Conservation (phyloP, 805 yeast genomes). For the Starmera dryadoides region DNA sequence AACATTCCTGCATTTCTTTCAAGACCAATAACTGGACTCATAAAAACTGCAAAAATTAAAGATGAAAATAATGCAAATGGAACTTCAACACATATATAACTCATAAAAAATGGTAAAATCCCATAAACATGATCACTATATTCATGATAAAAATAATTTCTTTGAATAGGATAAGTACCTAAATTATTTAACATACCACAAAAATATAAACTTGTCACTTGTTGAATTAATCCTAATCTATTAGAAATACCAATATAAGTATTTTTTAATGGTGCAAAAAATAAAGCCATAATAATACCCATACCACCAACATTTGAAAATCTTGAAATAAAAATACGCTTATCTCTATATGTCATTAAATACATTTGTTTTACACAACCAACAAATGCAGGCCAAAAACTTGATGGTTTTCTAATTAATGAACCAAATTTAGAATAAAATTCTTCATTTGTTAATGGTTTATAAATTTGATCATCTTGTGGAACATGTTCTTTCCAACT, state of each 20-base stretch:
- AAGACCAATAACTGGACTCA: conserved; percentile 66
- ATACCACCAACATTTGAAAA: conserved; percentile 59
- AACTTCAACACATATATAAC: conserved; percentile 53
- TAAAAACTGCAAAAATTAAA: conserved; percentile 49
- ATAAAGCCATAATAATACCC: conserved; percentile 63
- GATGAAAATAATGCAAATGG: conserved; percentile 62
- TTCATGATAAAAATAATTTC: conserved; percentile 76
- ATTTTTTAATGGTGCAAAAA: conserved; percentile 50
- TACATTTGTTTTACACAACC: conserved; percentile 15
- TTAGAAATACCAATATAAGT: conserved; percentile 47
- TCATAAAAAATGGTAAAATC: conserved; percentile 52
- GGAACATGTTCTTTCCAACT: conserved; percentile 8
- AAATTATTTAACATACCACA: conserved; percentile 78
- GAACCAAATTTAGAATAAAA: conserved; percentile 8
- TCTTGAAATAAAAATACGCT: conserved; percentile 57
- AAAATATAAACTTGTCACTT: conserved; percentile 63
- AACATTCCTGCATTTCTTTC: conserved; percentile 62
- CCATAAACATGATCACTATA: conserved; percentile 70
- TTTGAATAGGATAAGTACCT: conserved; percentile 66
- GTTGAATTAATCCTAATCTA: conserved; percentile 73
- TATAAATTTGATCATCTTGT: neutral
- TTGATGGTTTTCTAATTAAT: conserved; percentile 12
- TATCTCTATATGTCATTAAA: conserved; percentile 32
- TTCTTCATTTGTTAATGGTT: neutral
- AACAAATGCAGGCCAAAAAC: conserved; percentile 11